phyloP scores from a whole-genome alignment of 2,329 filamentous ascomycete species.

The Aspergillus bombycis region DNA sequence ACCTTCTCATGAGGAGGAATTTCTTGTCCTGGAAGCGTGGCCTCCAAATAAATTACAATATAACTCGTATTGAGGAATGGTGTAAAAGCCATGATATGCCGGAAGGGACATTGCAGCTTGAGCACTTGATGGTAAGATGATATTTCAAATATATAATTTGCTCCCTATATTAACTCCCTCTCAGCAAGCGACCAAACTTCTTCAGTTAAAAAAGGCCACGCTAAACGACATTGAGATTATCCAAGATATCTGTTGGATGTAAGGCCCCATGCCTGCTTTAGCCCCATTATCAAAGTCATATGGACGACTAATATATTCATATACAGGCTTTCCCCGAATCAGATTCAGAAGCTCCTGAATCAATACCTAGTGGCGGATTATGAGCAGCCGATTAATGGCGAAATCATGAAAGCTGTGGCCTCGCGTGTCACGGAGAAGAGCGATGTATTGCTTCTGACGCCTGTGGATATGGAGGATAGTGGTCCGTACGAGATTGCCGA shows the following conservation, averaged over 20 bases:
- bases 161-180: conserved; percentile 17
- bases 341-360: conserved; percentile 98
- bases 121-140: conserved; percentile 85
- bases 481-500: conserved; percentile 98
- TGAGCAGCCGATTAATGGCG: conserved; percentile 98
- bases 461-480: conserved; percentile 98
- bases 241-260: conserved; percentile 99
- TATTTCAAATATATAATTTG: not conserved
- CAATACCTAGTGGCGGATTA: conserved; percentile 99
- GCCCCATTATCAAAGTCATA: not conserved
- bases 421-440: conserved; percentile 98
- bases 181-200: conserved; percentile 93
- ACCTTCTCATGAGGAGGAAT: conserved; percentile 94
- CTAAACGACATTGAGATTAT: conserved; percentile 99
- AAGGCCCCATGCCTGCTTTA: conserved; percentile 48
- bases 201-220: conserved; percentile 98
- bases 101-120: conserved; percentile 92
- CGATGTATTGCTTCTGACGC: conserved; percentile 87
- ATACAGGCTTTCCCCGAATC: conserved; percentile 87
- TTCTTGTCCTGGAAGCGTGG: conserved; percentile 99
- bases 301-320: conserved; percentile 13
- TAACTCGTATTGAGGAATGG: conserved; percentile 98
- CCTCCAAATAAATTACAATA: conserved; percentile 99
- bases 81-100: conserved; percentile 99
- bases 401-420: conserved; percentile 99